phyloP scores from a whole-genome alignment of 805 yeast species.

The Monosporozyma yasuniensis region DNA sequence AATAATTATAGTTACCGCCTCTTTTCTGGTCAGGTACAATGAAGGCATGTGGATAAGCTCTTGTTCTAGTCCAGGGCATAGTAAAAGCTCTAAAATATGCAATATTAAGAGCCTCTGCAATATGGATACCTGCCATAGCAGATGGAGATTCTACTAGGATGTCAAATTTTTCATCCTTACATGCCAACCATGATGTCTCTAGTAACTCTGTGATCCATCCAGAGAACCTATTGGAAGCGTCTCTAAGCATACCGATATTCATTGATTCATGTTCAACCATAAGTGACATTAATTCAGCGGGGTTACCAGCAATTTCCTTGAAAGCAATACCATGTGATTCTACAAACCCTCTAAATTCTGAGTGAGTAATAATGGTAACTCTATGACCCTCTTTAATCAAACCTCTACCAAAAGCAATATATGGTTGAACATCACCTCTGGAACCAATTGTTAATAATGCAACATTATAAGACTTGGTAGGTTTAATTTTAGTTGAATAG shows the following conservation, averaged over 20 bases:
- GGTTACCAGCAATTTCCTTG: conserved; percentile 80
- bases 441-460: conserved; percentile 85
- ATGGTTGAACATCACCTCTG: conserved; percentile 95
- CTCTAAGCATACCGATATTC: conserved; percentile 72
- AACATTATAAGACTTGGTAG: conserved; percentile 48
- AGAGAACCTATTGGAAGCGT: conserved; percentile 70
- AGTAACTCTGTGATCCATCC: conserved; percentile 77
- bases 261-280: conserved; percentile 89
- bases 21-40: conserved; percentile 87
- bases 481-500: conserved; percentile 41
- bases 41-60: conserved; percentile 95
- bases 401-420: conserved; percentile 80
- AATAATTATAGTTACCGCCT: conserved; percentile 87
- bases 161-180: conserved; percentile 55
- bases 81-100: conserved; percentile 94
- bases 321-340: conserved; percentile 57
- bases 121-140: conserved; percentile 91
- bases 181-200: conserved; percentile 73
- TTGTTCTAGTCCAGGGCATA: conserved; percentile 96
- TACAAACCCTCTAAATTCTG: conserved; percentile 74
- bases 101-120: conserved; percentile 83
- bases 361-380: conserved; percentile 79
- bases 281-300: conserved; percentile 80
- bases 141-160: conserved; percentile 91
- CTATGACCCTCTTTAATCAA: conserved; percentile 71